Evolutionary conservation across 106 monocot genomes (phyloP), one percentile per base, ranked within the genome.

Genomic region (Allium cepa): DNA sequence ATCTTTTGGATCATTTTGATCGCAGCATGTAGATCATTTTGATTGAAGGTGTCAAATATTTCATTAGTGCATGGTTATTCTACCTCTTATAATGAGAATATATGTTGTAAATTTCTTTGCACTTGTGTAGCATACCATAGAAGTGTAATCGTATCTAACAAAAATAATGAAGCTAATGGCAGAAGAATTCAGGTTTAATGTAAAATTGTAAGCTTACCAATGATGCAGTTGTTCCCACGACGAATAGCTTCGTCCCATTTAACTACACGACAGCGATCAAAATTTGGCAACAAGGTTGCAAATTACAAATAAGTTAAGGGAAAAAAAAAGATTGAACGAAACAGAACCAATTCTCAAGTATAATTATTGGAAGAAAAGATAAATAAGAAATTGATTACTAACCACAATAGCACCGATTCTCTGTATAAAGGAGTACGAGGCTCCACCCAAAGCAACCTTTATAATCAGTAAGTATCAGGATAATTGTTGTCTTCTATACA

Each of bases 391-490:
- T 53, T 63, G 15, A 3, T 58, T 36, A 11, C 67, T 56, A 75
- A 90, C 90, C 80, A 69, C 67, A 78, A 90, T 86, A 56, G 90
- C 85, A 71, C 90, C 85, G 63, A 86, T 57, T 73, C 90, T 83
- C 71, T 90, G 90, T 62, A 90, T 73, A 73, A 90, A 63, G 64
- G 90, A 83, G 74, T 90, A 90, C 11, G 85, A 86, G 3, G 80
- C 81, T 67, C 90, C 90, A 57, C 76, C 76, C 68, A 90, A 79
- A 69, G 90, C 90, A 80, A 90, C 81, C 90, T 90, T 63, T 46
- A 77, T 22, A 80, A 75, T 56, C 12, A 26, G 46, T 0, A 9
- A 58, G 36, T 17, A 59, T 50, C 10, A 26, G 56, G 16, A n/a
- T 9, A 67, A 61, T 27, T 26, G 17, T 28, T 49, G 26, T 50